A percentile compares a stretch with the other conserved stretches of the same genome.
Evolutionary conservation across 176 grass and related monocot genomes (phyloP).

Genomic region (Lolium multiflorum): DNA sequence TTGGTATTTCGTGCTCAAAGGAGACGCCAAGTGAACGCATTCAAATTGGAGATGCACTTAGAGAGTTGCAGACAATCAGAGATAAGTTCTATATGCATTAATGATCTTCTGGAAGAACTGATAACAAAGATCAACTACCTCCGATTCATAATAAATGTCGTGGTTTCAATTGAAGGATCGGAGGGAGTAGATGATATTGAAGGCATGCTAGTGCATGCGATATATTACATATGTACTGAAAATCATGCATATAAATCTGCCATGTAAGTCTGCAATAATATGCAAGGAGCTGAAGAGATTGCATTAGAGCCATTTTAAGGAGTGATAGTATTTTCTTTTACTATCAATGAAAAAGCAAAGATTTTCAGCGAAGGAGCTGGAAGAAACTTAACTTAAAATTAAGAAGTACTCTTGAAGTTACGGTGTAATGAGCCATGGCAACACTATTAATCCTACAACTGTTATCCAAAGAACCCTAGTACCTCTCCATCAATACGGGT

Average conservation of each 20-base stretch:
- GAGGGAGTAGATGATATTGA: not conserved
- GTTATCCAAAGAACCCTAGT: not conserved
- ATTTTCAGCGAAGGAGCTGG: not conserved
- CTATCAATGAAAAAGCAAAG: not conserved
- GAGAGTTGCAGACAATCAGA: slow-evolving; percentile 30
- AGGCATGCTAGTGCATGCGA: not conserved
- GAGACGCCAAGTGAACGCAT: not conserved
- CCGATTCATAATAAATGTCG: no score
- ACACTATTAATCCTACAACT: not conserved
- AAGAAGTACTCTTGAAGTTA: not conserved
- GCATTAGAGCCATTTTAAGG: not conserved
- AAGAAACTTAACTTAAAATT: not conserved
- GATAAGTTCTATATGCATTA: slow-evolving; percentile 10
- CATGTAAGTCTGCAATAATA: not conserved
- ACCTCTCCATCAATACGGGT: not conserved
- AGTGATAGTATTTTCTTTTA: not conserved
- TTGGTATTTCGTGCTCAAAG: slow-evolving; percentile 26
- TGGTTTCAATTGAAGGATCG: no score
- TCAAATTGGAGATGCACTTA: slow-evolving; percentile 38
- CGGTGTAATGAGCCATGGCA: not conserved
- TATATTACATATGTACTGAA: not conserved
- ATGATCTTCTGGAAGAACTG: not conserved
- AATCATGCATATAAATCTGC: not conserved
- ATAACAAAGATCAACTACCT: not conserved
- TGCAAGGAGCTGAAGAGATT: not conserved